Evolutionary conservation across 352 stramenopile genomes (phyloP), one percentile per base, ranked within the genome.

Genomic region (Globisporangium yorkense): DNA sequence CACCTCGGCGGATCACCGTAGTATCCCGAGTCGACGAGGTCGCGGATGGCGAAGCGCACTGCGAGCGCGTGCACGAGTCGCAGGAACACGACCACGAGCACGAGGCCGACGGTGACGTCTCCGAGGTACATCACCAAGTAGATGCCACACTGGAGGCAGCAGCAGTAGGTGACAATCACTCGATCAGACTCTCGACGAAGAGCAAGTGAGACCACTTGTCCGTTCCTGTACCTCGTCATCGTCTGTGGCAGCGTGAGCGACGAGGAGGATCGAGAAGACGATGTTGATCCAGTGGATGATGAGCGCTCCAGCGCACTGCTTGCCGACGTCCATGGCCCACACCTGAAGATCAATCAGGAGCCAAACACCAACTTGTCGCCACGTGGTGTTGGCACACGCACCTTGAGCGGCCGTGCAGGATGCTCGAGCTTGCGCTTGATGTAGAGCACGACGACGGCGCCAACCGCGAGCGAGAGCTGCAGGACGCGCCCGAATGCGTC

Each of bases 371-470:
- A 35, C 40, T 20, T 20, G 35, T 40, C 35, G 2, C 40, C 40
- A 7, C 15, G 33, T 10, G 33, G 33, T 1, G 33, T 33, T 16
- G 20, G 12, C 51, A 13, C 8, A 35, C 54, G 16, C 18, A 82
- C 75, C 49, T 75, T 78, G 12, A 92, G 59, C 15, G 75, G 76
- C 0, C 79, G 75, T 56, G 85, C 87, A 35, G 79, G 79, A 15
- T 73, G 77, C 70, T 91, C 83, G 51, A 89, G 71, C 59, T 90
- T 84, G 56, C 80, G 74, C 67, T 91, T 91, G 67, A 90, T 76
- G 64, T 79, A 88, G 52, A 91, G 68, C 44, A 91, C 67, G 63
- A 84, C 68, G 5, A 91, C 49, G 2, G 77, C 75, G 12, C 71
- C 75, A 21, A 73, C 54, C 5, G 63, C 75, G 46, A 93, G 59